Conservation (phyloP, 2,329 filamentous ascomycete genomes). For the Pezizomycotina sp. region DNA sequence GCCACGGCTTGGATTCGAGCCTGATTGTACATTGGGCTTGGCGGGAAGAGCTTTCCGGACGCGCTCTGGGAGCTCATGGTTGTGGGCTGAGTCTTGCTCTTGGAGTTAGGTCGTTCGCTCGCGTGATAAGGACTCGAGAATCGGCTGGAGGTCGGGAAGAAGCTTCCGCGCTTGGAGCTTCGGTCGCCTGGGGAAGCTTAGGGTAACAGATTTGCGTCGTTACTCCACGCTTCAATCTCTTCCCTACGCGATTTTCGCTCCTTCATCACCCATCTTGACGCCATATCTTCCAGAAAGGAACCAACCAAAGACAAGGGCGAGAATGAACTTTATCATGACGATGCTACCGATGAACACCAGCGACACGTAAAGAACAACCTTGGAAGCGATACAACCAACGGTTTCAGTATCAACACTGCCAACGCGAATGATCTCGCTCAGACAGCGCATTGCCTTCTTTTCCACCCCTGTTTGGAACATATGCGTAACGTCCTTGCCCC, state of each 20-base stretch:
- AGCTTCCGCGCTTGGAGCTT: slow-evolving; percentile 65
- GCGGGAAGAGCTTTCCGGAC: slow-evolving; percentile 53
- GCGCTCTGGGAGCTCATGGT: slow-evolving; percentile 90
- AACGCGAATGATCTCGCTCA: slow-evolving; percentile 88
- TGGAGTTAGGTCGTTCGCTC: slow-evolving; percentile 41
- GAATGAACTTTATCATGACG: slow-evolving; percentile 67
- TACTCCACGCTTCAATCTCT: slow-evolving; percentile 94
- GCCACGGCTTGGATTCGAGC: no score
- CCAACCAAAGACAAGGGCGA: slow-evolving; percentile 90
- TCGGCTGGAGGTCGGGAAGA: slow-evolving; percentile 82
- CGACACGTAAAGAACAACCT: slow-evolving; percentile 90
- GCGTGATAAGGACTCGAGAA: slow-evolving; percentile 82
- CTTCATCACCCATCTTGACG: slow-evolving; percentile 53
- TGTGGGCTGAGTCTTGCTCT: slow-evolving; percentile 46
- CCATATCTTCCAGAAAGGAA: slow-evolving; percentile 70
- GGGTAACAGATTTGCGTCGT: slow-evolving; percentile 91
- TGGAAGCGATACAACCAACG: slow-evolving; percentile 90
- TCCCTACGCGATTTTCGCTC: slow-evolving; percentile 76
- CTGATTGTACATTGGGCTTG: slow-evolving; percentile 59
- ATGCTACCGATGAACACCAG: slow-evolving; percentile 82
- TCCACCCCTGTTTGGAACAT: slow-evolving; percentile 63
- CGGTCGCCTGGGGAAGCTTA: slow-evolving; percentile 50
- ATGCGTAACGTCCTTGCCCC: slow-evolving; percentile 76
- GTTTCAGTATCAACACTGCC: slow-evolving; percentile 91
- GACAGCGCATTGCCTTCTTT: slow-evolving; percentile 69